Conservation (phyloP, 257 asterid species). For the Solanum pinnatisectum region DNA sequence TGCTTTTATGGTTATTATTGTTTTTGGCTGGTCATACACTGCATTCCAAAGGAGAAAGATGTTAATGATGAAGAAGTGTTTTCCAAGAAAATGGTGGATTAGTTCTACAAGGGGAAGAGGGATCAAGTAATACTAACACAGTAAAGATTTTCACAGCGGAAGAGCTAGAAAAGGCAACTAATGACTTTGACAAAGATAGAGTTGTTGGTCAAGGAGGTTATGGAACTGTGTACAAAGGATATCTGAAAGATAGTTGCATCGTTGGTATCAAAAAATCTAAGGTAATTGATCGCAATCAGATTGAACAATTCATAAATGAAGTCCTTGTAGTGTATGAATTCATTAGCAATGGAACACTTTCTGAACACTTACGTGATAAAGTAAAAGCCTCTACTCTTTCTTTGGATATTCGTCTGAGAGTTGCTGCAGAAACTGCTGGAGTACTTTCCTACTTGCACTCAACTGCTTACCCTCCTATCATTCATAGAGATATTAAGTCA, state of each 20-base stretch:
- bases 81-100: background rate
- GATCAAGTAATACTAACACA: background rate
- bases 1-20: background rate
- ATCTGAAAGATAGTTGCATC: background rate
- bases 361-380: conserved; percentile 7
- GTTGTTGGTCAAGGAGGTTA: too few relatives aligned
- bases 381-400: background rate
- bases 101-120: background rate
- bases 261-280: conserved; percentile 3
- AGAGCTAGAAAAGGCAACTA: too few relatives aligned
- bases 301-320: conserved; percentile 29
- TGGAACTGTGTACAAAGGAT: conserved; percentile 1
- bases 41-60: background rate
- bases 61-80: background rate
- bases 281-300: background rate
- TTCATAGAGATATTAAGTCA: conserved; percentile 30
- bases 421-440: conserved; percentile 19
- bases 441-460: conserved; percentile 27
- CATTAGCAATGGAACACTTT: conserved; percentile 14
- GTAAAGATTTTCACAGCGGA: background rate
- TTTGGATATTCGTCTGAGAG: conserved; percentile 15
- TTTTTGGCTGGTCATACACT: background rate
- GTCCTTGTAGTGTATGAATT: conserved; percentile 29
- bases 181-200: too few relatives aligned
- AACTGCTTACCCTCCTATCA: conserved; percentile 21